Evolutionary conservation across 2,329 filamentous ascomycete genomes (phyloP).

Genomic region (Colletotrichum costaricense): DNA sequence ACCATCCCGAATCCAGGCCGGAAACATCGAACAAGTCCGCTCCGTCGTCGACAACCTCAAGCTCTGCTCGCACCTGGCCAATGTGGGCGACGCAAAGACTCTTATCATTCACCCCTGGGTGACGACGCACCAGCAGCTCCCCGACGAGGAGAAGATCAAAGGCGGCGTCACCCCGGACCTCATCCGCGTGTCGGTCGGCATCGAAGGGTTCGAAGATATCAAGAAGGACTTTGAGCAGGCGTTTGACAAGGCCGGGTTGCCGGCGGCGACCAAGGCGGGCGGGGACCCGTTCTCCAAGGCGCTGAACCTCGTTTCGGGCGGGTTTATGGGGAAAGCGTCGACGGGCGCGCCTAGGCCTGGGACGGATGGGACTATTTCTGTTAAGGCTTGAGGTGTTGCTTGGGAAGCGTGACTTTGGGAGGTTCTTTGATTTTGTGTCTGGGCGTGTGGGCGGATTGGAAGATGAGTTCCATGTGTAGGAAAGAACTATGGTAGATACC

Average conservation of each 20-base stretch:
- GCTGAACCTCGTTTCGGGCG: conserved; percentile 23
- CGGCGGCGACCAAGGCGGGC: conserved; percentile 15
- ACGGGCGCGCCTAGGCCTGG: conserved; percentile 32
- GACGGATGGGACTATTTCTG: conserved; percentile 17
- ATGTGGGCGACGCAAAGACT: conserved; percentile 80
- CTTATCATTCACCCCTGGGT: conserved; percentile 79
- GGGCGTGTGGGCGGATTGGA: neutral
- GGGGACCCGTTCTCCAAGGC: conserved; percentile 27
- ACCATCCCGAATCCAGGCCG: conserved; percentile 33
- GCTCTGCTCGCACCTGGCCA: conserved; percentile 78
- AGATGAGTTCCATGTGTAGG: neutral
- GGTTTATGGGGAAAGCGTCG: conserved; percentile 30
- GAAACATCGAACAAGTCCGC: conserved; percentile 46
- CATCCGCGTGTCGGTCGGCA: conserved; percentile 48
- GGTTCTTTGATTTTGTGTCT: neutral
- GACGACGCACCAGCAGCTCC: conserved; percentile 78
- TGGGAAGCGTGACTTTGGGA: neutral
- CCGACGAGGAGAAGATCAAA: conserved; percentile 71
- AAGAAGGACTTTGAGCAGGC: conserved; percentile 78
- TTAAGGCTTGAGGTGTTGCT: neutral
- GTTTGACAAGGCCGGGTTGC: conserved; percentile 25
- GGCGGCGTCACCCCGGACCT: conserved; percentile 68
- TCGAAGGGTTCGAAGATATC: conserved; percentile 80
- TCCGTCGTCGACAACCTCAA: conserved; percentile 78
- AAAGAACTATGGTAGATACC: neutral